Base-by-base conservation (phyloP, 1,139 yeast species). In the Hemisphaericaspora xylofermentans region DNA sequence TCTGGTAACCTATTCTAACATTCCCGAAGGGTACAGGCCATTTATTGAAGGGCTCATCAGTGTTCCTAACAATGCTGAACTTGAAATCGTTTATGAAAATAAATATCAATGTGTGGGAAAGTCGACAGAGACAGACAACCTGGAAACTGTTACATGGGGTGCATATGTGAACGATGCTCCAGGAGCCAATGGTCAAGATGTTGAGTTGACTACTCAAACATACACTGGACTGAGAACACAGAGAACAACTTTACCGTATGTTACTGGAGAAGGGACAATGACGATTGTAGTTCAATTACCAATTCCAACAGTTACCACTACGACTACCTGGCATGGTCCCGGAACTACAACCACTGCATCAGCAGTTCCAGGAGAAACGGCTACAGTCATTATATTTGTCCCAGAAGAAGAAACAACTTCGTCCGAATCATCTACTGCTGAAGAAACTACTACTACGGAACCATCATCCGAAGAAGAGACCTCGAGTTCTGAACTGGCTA, bases 11-110 rank as follows among this genome's bases (percentile, higher is more conserved):
- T 64, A 54, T 43, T 14, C 33, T 1, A 56, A 58, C 40, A 41
- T 64, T 25, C 68, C 70, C 2, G 60, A 63, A 3, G 70, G 68
- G 2, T 62, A 50, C 44, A 51, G 67, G 29, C 64, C 66, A 10
- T 65, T 52, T 43, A 43, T 64, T 32, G 63, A 54, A 42, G 49
- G 48, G 3, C 43, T 57, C 12, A 40, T 43, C 15, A 12, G 40
- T 2, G 34, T 44, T 16, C 31, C 42, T 6, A 36, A 40, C 12
- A 36, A 18, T 10, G 33, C 36, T 2, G n/a, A 14, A n/a, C 1
- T 3, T 6, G 7, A 19, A 9, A 5, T 22, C 2, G 15, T 2
- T 6, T 36, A 29, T 14, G 16, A 17, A 10, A 53, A 57, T 43
- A 39, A 27, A 1, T 52, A 51, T 40, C 14, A 6, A 6, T 59